Base-by-base conservation (phyloP, 225 moss, liverwort and hornwort genomes). In the Thuidium tamariscinum region DNA sequence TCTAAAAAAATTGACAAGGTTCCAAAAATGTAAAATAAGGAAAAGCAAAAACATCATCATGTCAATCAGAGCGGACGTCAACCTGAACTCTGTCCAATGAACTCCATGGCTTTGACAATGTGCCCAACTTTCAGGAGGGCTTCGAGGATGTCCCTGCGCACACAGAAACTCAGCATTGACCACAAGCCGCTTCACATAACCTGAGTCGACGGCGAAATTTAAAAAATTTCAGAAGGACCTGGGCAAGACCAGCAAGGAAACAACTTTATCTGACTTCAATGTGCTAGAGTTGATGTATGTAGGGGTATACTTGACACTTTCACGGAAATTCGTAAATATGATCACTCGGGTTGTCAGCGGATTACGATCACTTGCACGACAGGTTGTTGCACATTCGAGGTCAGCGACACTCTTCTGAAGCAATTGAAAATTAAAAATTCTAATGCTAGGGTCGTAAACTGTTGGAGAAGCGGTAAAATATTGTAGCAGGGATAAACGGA, bases 71-170 rank as follows among this genome's bases (percentile, higher is more conserved):
- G 65, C 68, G 74, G 67, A 69, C 42, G 37, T 69, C n/a, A 89
- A 98, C 95, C 95, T 82, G 97, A 96, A 84, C 93, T 95, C 85
- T 96, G 96, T 70, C 98, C 96, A 79, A 96, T 94, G 81, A 98
- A 95, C 88, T 95, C 96, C 95, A 95, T 95, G 83, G 95, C 95
- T 91, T 95, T 96, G 65, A 95, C 95, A 75, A 89, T 85, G 65
- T 90, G 89, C 82, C 93, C 90, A 82, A 91, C 85, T 72, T 93
- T 90, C 76, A 81, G 64, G n/a, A 98, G 89, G 74, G 94, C 88
- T 86, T 93, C 93, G 83, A 95, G 86, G 66, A 98, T 98, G 88
- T 96, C 96, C 89, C 95, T 96, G 89, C 57, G 41, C 68, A 61
- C 42, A 67, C 36, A 65, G 75, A 64, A 46, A 70, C 51, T 72